A percentile compares a stretch with the other conserved stretches of the same genome.
phyloP scores from a whole-genome alignment of 495 filamentous ascomycete species.

The Daldinia bambusicola region DNA sequence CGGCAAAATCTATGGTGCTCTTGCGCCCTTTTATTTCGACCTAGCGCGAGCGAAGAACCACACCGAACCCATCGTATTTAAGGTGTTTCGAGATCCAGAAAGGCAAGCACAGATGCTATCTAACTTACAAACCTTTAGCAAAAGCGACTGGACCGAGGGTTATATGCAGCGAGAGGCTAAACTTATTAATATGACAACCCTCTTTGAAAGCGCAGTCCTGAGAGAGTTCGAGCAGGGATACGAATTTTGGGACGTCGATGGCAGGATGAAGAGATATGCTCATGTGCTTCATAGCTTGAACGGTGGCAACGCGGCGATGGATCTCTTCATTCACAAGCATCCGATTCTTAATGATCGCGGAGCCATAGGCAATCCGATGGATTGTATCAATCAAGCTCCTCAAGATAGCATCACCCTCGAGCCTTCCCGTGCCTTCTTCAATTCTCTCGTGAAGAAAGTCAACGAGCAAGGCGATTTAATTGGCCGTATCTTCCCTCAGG shows the following conservation, averaged over 20 bases:
- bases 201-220: conserved; percentile 91
- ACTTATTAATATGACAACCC: conserved; percentile 75
- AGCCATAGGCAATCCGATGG: conserved; percentile 78
- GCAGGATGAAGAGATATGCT: conserved; percentile 87
- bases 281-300: conserved; percentile 85
- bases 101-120: conserved; percentile 88
- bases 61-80: conserved; percentile 83
- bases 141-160: conserved; percentile 80
- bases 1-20: conserved; percentile 85
- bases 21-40: conserved; percentile 89
- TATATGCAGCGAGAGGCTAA: conserved; percentile 75
- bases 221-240: conserved; percentile 93
- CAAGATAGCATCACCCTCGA: conserved; percentile 73
- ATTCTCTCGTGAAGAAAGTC: conserved; percentile 72
- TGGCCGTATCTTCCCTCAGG: conserved; percentile 84
- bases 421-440: conserved; percentile 85
- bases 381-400: conserved; percentile 77
- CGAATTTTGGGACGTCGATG: conserved; percentile 88
- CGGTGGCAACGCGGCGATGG: conserved; percentile 78
- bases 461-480: conserved; percentile 88
- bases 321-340: conserved; percentile 88
- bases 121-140: conserved; percentile 79
- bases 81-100: conserved; percentile 84
- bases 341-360: conserved; percentile 79
- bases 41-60: conserved; percentile 77